Conservation (phyloP, 1,139 yeast genomes). For the Sugiyamaella paludigena region DNA sequence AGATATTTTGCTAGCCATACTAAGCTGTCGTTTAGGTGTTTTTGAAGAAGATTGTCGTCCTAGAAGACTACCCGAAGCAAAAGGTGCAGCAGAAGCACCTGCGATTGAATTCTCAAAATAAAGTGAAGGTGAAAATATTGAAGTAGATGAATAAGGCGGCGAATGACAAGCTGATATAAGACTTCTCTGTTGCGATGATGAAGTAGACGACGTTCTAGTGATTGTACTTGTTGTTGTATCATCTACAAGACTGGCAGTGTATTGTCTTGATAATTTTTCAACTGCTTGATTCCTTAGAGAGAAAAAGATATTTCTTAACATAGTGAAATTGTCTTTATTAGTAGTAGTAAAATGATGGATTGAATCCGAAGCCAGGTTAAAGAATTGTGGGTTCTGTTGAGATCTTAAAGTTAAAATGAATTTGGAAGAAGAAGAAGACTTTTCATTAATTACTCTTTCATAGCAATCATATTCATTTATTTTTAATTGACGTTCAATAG, state of each 20-base stretch:
- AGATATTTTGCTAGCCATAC: too few relatives aligned
- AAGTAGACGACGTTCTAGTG: too few relatives aligned
- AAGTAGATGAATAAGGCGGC: constrained; percentile 8
- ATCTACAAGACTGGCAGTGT: neutral
- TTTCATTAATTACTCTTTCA: constrained; percentile 21
- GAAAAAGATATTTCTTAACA: constrained; percentile 32
- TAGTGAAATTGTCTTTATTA: constrained; percentile 29
- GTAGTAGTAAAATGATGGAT: constrained; percentile 31
- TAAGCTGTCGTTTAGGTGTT: too few relatives aligned
- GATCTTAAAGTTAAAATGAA: constrained; percentile 31
- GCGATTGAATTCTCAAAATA: too few relatives aligned
- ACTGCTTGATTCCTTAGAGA: constrained; percentile 30
- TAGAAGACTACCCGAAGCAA: too few relatives aligned
- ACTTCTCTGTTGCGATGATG: too few relatives aligned
- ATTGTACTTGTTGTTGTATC: neutral
- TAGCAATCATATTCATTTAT: constrained; percentile 29
- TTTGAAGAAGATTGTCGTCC: too few relatives aligned
- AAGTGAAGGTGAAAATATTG: constrained; percentile 1
- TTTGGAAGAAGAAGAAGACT: constrained; percentile 21
- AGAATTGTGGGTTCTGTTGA: constrained; percentile 30
- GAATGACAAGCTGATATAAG: constrained; percentile 8
- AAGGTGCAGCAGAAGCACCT: too few relatives aligned
- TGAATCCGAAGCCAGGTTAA: constrained; percentile 26
- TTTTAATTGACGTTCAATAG: constrained; percentile 11
- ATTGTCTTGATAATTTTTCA: constrained; percentile 16